phyloP scores from a whole-genome alignment of 2,329 filamentous ascomycete species.

The Colletotrichum sublineola region DNA sequence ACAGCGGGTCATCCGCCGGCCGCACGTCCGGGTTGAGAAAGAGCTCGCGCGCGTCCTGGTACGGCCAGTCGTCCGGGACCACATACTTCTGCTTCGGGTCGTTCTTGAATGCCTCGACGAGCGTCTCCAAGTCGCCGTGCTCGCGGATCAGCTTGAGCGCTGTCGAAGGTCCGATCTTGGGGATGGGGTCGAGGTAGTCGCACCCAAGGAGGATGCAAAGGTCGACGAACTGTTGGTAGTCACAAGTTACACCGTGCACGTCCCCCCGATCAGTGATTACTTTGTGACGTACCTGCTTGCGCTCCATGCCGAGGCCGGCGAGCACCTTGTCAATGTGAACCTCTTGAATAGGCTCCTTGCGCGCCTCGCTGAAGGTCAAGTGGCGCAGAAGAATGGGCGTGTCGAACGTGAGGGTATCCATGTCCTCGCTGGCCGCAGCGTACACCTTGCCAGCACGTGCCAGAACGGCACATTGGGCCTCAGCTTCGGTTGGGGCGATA shows the following conservation, averaged over 20 bases:
- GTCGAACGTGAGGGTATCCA: conserved; percentile 98
- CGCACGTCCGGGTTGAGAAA: conserved; percentile 94
- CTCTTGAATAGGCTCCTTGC: conserved; percentile 97
- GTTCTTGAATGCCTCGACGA: conserved; percentile 83
- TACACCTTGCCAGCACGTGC: conserved; percentile 95
- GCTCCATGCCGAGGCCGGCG: conserved; percentile 88
- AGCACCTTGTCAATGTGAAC: conserved; percentile 90
- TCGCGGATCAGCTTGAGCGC: conserved; percentile 95
- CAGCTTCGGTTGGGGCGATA: conserved; percentile 94
- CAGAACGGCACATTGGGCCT: conserved; percentile 94
- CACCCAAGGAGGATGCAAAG: conserved; percentile 97
- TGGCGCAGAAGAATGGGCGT: conserved; percentile 91
- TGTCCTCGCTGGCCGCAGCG: conserved; percentile 96
- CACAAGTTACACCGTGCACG: conserved; percentile 25
- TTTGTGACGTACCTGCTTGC: conserved; percentile 72
- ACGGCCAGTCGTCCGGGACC: conserved; percentile 97
- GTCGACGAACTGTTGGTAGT: conserved; percentile 82
- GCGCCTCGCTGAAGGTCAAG: conserved; percentile 95
- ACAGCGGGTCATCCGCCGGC: conserved; percentile 83
- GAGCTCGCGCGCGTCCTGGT: conserved; percentile 87
- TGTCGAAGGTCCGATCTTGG: conserved; percentile 92
- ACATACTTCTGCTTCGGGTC: conserved; percentile 84
- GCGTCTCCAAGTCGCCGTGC: conserved; percentile 86
- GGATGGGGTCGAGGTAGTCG: conserved; percentile 96
- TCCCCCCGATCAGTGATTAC: background rate